A percentile compares a stretch with the other conserved stretches of the same genome.
These are phyloP conservation scores for Pseudotulostoma volvatum DNA, from an alignment of 495 filamentous ascomycete genomes.

Conservation along the genomic window DNA sequence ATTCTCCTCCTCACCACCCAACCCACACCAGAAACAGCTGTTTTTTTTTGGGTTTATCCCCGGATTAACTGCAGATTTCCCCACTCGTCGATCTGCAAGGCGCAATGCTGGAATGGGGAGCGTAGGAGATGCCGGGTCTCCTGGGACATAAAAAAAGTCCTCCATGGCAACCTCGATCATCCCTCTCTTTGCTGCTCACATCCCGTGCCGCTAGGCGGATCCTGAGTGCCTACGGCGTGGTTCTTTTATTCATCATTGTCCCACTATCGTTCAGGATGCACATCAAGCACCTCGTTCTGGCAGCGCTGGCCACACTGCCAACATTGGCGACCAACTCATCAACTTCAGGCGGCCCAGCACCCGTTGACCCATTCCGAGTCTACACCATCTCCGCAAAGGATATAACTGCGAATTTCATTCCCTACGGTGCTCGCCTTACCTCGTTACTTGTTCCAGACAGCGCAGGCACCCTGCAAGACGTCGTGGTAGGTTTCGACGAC, in stretches of 20 bases:
- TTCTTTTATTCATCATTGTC: slow-evolving; percentile 17
- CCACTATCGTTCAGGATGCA: slow-evolving; percentile 26
- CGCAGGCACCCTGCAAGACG: slow-evolving; percentile 44
- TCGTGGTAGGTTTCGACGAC: slow-evolving; percentile 68
- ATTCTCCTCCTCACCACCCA: background rate
- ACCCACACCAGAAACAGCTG: background rate
- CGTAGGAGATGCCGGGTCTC: background rate
- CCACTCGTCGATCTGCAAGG: no score
- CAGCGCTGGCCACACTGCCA: slow-evolving; percentile 21
- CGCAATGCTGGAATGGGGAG: background rate
- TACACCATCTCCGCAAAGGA: slow-evolving; percentile 59
- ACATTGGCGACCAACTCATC: slow-evolving; percentile 11
- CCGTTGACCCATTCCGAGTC: slow-evolving; percentile 31
- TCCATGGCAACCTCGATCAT: slow-evolving; percentile 3
- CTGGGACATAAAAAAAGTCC: background rate
- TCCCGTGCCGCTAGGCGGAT: slow-evolving; percentile 17
- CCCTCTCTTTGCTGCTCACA: slow-evolving; percentile 19
- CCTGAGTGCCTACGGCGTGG: slow-evolving; percentile 14
- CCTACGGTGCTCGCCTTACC: slow-evolving; percentile 64
- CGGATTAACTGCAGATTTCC: background rate
- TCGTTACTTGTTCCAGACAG: slow-evolving; percentile 61
- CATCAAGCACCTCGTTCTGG: slow-evolving; percentile 18
- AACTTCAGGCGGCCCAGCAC: slow-evolving; percentile 3
- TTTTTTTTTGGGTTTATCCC: background rate
- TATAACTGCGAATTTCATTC: slow-evolving; percentile 57